These are phyloP conservation scores for Aureobasidium sp. DNA, from an alignment of 2,329 filamentous ascomycete genomes.

Conservation along the genomic window DNA sequence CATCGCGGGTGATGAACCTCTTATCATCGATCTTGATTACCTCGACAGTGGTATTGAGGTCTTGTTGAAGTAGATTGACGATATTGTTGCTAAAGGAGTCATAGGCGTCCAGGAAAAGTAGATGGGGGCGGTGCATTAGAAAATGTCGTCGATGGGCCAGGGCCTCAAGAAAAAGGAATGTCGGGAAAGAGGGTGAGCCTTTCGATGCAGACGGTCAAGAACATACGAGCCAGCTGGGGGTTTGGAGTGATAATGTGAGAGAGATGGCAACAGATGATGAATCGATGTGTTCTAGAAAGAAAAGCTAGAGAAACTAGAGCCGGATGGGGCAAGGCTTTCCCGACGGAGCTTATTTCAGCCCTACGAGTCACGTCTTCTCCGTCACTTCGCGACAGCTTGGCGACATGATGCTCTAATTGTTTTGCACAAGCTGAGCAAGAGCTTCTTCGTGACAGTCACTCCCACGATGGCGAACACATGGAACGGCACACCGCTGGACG, in stretches of 20 bases:
- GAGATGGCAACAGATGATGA: constrained; percentile 3
- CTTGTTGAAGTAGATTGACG: constrained; percentile 67
- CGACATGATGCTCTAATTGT: not conserved
- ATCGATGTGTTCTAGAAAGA: constrained; percentile 12
- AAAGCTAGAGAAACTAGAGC: constrained; percentile 14
- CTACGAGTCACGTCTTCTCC: not conserved
- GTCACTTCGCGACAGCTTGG: constrained; percentile 4
- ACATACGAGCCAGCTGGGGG: constrained; percentile 5
- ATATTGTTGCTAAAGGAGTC: constrained; percentile 98
- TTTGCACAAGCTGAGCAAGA: not conserved
- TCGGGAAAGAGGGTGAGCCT: constrained; percentile 15
- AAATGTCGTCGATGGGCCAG: not conserved
- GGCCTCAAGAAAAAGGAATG: constrained; percentile 3
- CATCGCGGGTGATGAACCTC: constrained; percentile 28
- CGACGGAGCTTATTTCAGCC: constrained; percentile 4
- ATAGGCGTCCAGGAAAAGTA: constrained; percentile 91
- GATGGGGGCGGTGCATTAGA: constrained; percentile 23
- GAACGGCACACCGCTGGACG: constrained; percentile 17
- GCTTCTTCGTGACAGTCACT: not conserved
- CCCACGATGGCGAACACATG: not conserved
- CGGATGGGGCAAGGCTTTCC: constrained; percentile 8
- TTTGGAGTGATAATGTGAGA: not conserved
- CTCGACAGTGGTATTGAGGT: constrained; percentile 60
- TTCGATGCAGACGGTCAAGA: constrained; percentile 10
- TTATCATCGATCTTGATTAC: constrained; percentile 57